These are phyloP conservation scores for Dendrothele bispora DNA, from an alignment of 768 basidiomycete genomes.

Conservation along the genomic window DNA sequence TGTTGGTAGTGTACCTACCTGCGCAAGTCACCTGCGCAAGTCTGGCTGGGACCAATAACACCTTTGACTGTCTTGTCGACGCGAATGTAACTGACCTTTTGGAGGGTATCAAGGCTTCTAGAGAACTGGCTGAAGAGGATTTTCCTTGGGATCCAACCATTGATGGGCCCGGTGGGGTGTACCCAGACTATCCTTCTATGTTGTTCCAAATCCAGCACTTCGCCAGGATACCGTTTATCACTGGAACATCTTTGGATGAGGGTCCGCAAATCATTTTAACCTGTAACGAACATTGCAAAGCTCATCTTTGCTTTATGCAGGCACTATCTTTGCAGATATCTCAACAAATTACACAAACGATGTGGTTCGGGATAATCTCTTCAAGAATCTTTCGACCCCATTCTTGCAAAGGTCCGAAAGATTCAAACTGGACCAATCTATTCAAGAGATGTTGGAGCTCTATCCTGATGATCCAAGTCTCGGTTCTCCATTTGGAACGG, in stretches of 20 bases:
- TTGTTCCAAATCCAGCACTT: neutral
- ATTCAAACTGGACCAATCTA: neutral
- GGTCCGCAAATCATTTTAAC: neutral
- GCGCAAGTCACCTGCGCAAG: no score
- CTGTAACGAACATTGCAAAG: neutral
- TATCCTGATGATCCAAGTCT: constrained; percentile 28
- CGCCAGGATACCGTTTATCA: constrained; percentile 11
- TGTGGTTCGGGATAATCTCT: neutral
- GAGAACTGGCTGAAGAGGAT: neutral
- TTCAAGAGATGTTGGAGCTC: constrained; percentile 12
- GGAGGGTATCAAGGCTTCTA: neutral
- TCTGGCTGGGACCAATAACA: neutral
- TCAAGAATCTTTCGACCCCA: neutral
- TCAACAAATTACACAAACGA: neutral
- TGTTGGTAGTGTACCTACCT: constrained; percentile 4
- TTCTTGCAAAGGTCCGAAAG: neutral
- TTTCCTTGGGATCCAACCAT: constrained; percentile 7
- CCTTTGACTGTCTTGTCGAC: constrained; percentile 4
- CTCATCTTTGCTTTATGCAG: neutral
- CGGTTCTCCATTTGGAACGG: constrained; percentile 30
- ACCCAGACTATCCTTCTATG: constrained; percentile 9
- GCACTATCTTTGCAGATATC: constrained; percentile 3
- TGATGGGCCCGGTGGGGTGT: constrained; percentile 9
- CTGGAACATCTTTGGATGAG: constrained; percentile 13
- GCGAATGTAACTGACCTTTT: neutral